These are phyloP conservation scores for Blastobotrys peoriensis DNA, from an alignment of 805 yeast species.

Conservation along the genomic window DNA sequence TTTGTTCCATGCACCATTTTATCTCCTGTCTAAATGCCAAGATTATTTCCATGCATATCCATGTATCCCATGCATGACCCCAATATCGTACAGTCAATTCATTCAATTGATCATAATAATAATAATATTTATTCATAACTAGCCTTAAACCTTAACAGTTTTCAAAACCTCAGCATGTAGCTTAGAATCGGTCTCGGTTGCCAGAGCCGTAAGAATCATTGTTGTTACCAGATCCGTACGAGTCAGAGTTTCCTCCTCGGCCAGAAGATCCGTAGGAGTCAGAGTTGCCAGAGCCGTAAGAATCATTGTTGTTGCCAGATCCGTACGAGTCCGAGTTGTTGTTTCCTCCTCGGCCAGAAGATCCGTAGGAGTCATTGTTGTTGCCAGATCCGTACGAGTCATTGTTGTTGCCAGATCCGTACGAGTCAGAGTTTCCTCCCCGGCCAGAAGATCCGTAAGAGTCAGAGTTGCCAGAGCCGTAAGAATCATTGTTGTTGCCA, in stretches of 20 bases:
- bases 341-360: conserved; percentile 15
- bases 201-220: conserved; percentile 6
- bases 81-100: too few species aligned
- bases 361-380: conserved; percentile 26
- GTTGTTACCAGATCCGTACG: conserved; percentile 22
- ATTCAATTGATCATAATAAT: too few species aligned
- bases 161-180: too few species aligned
- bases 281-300: conserved; percentile 2
- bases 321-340: conserved; percentile 27
- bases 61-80: too few species aligned
- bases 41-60: too few species aligned
- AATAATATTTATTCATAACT: too few species aligned
- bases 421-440: conserved; percentile 29
- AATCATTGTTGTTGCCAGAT: conserved; percentile 8
- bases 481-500: conserved; percentile 13
- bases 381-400: conserved; percentile 23
- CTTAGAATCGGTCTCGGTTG: too few species aligned
- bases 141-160: too few species aligned
- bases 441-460: conserved; percentile 31
- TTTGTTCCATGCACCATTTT: too few species aligned
- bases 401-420: conserved; percentile 29
- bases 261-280: conserved; percentile 23
- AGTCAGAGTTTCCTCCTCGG: conserved; percentile 16
- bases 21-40: too few species aligned
- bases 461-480: conserved; percentile 25